Conservation (phyloP, 2,329 filamentous ascomycete species). For the Xylaria sp. region DNA sequence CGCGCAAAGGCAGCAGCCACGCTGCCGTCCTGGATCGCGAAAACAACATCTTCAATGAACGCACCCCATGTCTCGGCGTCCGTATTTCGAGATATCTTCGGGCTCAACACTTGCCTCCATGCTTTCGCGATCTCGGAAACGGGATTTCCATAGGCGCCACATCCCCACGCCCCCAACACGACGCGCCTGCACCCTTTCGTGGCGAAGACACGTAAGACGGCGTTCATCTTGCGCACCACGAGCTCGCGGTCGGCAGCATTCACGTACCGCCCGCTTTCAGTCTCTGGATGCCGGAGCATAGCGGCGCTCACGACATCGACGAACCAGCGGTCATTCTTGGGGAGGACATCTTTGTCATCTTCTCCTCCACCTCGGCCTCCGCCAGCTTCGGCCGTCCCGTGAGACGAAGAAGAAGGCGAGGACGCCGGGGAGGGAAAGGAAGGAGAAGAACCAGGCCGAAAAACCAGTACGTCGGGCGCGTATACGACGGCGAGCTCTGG, state of each 20-base stretch:
- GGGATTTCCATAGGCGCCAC: constrained; percentile 71
- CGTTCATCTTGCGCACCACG: constrained; percentile 65
- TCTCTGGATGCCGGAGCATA: constrained; percentile 68
- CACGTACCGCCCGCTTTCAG: constrained; percentile 54
- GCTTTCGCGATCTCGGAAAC: constrained; percentile 65
- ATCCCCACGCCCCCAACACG: constrained; percentile 73
- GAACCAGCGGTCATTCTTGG: constrained; percentile 64
- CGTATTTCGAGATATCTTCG: constrained; percentile 18
- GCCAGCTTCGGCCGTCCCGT: constrained; percentile 39
- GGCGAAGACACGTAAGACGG: constrained; percentile 63
- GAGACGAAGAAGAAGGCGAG: constrained; percentile 30
- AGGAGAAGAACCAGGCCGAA: constrained; percentile 51
- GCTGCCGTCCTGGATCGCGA: constrained; percentile 64
- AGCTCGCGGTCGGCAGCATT: constrained; percentile 61
- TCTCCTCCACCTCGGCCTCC: too few relatives aligned
- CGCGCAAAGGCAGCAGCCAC: constrained; percentile 63
- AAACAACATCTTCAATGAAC: constrained; percentile 63
- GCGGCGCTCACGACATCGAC: constrained; percentile 68
- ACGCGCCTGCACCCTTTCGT: constrained; percentile 58
- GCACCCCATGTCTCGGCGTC: constrained; percentile 51
- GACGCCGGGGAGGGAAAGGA: background rate
- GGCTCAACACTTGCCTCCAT: constrained; percentile 59
- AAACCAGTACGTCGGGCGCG: constrained; percentile 69
- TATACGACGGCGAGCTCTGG: constrained; percentile 67
- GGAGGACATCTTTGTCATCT: constrained; percentile 51